Evolutionary conservation across 257 asterid genomes (phyloP).

Genomic region (Agastache rugosa): DNA sequence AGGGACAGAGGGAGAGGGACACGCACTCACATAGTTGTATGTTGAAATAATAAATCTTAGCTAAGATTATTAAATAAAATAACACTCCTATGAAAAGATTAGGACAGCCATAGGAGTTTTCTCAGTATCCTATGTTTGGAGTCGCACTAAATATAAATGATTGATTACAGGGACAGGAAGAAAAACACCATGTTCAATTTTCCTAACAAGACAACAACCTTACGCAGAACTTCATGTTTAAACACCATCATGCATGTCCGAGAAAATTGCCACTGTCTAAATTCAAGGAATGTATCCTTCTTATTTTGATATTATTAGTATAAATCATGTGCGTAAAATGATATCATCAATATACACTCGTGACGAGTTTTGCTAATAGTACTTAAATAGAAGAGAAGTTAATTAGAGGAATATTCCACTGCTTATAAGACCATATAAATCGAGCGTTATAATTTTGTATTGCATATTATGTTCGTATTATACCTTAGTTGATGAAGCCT

Average conservation of each 20-base stretch:
- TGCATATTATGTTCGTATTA: no score
- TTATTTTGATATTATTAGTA: not conserved
- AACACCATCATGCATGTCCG: conserved; percentile 28
- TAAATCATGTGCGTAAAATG: not conserved
- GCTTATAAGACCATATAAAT: not conserved
- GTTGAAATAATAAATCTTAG: not conserved
- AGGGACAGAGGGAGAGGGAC: conserved; percentile 44
- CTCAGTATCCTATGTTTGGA: conserved; percentile 33
- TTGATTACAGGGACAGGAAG: conserved; percentile 12
- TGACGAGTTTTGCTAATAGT: not conserved
- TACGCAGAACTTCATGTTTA: not conserved
- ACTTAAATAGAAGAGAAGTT: no score
- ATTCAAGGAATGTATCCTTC: conserved; percentile 10
- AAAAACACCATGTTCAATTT: not conserved
- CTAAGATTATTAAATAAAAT: not conserved
- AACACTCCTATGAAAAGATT: not conserved
- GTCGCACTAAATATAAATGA: conserved; percentile 25
- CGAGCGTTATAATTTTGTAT: not conserved
- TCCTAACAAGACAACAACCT: conserved; percentile 25
- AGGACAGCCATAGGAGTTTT: not conserved
- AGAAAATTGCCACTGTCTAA: conserved; percentile 6
- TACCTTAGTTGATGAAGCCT: no score
- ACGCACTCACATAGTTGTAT: conserved; percentile 21
- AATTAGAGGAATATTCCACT: no score
- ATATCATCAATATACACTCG: not conserved